These are phyloP conservation scores for Aspergillus ruber DNA, from an alignment of 2,329 filamentous ascomycete species.

Conservation along the genomic window DNA sequence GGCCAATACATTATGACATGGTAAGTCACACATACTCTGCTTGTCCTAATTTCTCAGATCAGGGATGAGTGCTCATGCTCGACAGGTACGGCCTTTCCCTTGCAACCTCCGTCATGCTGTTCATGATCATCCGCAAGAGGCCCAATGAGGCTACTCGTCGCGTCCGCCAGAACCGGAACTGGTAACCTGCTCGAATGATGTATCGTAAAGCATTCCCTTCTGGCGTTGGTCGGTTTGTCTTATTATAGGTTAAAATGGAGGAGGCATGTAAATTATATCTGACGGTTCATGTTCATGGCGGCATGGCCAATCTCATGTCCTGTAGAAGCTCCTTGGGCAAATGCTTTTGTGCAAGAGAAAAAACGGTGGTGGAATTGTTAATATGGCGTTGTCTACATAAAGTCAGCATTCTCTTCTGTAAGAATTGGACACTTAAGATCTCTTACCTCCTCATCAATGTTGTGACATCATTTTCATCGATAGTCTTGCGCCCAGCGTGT, in stretches of 20 bases:
- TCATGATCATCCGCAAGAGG: conserved; percentile 88
- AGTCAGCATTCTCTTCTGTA: conserved; percentile 20
- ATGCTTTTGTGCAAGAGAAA: conserved; percentile 77
- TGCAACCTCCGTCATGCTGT: conserved; percentile 91
- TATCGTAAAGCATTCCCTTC: conserved; percentile 19
- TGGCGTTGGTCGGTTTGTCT: conserved; percentile 29
- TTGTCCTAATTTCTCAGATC: background rate
- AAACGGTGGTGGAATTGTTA: conserved; percentile 64
- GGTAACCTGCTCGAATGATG: conserved; percentile 44
- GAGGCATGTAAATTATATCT: conserved; percentile 6
- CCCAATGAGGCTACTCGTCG: conserved; percentile 65
- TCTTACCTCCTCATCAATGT: conserved; percentile 76
- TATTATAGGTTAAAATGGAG: conserved; percentile 4
- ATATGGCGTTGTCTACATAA: conserved; percentile 67
- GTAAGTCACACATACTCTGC: conserved; percentile 48
- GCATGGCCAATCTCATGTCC: conserved; percentile 54
- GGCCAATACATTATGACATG: conserved; percentile 98
- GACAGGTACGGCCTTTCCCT: conserved; percentile 74
- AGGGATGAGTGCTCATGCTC: conserved; percentile 16
- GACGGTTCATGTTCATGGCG: conserved; percentile 22
- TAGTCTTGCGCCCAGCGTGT: conserved; percentile 75
- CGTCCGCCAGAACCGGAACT: conserved; percentile 68
- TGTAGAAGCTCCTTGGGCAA: conserved; percentile 77
- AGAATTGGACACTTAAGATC: conserved; percentile 3
- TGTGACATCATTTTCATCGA: conserved; percentile 77